Base-by-base conservation (phyloP, 2,329 filamentous ascomycete species). In the Colletotrichum kahawae region DNA sequence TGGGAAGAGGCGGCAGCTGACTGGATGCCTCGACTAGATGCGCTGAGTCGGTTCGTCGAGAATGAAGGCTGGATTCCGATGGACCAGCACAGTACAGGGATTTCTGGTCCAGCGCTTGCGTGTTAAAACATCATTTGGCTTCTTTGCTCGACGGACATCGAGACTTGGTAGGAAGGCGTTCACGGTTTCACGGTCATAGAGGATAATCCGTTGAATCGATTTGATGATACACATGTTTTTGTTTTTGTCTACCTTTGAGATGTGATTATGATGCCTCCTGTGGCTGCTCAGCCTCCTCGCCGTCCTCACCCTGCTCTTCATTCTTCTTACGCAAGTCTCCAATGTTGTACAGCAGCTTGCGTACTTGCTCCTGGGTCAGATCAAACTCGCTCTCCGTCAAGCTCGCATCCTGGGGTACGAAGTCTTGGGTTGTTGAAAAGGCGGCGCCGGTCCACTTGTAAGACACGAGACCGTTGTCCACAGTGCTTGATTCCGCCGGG, bases 321-420 rank as follows among this genome's bases (percentile, higher is more conserved):
- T 75, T 81, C 34, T 85, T 82, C 79, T 90, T 90, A 62, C 89
- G 86, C 77, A 90, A 78, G 51, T 83, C 85, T 77, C 89, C 88
- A 1, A 84, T 84, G 18, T 82, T 86, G 71, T 89, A 89, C 36
- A 90, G 76, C 9, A 90, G 79, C 67, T 82, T 81, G 7, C 83
- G 82, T 21, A 88, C 80, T 63, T 89, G 85, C 1, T 82, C 80
- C 2, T 80, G 77, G 1, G 82, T 78, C 2, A 87, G 77, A 27
- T 87, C 84, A 4, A 81, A 70, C 70, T 85, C 85, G 4, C 75
- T 76, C 1, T 71, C 67, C 10, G 31, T 67, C 27, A 77, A 29
- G 43, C 51, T 66, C 12, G 51, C 62, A 14, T 77, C 76, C 34
- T 70, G 54, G 2, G 76, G 67, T 12, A 56, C 36, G 33, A 77